phyloP scores from a whole-genome alignment of 2,329 filamentous ascomycete genomes.

The Madurella fahalii region DNA sequence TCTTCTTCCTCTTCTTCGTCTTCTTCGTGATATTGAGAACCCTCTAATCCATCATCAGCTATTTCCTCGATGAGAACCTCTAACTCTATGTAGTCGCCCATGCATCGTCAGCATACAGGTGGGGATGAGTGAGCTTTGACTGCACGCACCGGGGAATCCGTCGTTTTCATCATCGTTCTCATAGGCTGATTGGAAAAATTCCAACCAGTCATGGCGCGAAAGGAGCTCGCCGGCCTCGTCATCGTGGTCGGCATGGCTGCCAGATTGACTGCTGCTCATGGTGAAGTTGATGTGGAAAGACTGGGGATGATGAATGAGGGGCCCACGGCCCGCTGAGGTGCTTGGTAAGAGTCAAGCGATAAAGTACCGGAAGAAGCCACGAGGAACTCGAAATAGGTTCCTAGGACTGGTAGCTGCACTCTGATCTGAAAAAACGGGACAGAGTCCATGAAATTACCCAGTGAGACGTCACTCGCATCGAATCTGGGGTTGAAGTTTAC shows the following conservation, averaged over 20 bases:
- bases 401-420: too few relatives aligned
- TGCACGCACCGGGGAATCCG: neutral
- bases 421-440: too few relatives aligned
- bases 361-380: too few relatives aligned
- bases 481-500: too few relatives aligned
- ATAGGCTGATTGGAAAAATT: neutral
- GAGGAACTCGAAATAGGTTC: too few relatives aligned
- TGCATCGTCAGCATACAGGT: neutral
- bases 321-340: too few relatives aligned
- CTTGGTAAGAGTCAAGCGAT: too few relatives aligned
- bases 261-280: constrained; percentile 20
- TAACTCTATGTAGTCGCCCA: constrained; percentile 15
- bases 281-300: neutral
- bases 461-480: too few relatives aligned
- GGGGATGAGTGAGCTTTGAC: neutral
- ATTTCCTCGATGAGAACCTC: constrained; percentile 24
- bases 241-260: constrained; percentile 27
- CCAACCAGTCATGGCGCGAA: neutral
- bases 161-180: constrained; percentile 1
- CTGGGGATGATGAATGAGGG: too few relatives aligned
- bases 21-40: constrained; percentile 21
- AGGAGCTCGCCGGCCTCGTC: constrained; percentile 26
- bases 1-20: constrained; percentile 29
- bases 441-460: too few relatives aligned
- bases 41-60: constrained; percentile 16